Evolutionary conservation across 352 stramenopile genomes (phyloP), one percentile per base, ranked within the genome.

Genomic region (Globisporangium emineosum): DNA sequence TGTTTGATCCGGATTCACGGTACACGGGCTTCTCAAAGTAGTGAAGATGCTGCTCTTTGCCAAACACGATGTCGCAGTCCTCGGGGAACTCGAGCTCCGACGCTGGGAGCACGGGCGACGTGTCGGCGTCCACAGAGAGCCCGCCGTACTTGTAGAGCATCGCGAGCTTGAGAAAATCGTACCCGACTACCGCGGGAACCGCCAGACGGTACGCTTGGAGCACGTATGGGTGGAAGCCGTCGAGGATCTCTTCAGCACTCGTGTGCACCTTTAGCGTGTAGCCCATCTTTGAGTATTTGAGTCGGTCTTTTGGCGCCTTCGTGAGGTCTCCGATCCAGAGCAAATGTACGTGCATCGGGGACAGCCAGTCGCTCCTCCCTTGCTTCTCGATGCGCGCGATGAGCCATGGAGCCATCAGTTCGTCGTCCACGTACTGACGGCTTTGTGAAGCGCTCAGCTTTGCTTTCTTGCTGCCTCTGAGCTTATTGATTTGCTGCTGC

Each of bases 311-410:
- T 13, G 60, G 49, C 8, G 51, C 47, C 2, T 47, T 57, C 2
- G 30, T 27, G 33, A 67, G 21, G 33, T 67, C 59, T 21, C 60
- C 65, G 29, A 71, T 67, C 65, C 54, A 67, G n/a, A 71, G 15
- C 42, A 59, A 47, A 29, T 67, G 64, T 15, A 66, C 64, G 30
- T 65, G 59, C 59, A 50, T 27, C 15, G 43, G 58, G 21, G 30
- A 5, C n/a, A 50, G 7, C 25, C 47, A 59, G 35, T 60, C 49
- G 12, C 49, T 54, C 17, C 21, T 27, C 2, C 13, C 19, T 7
- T 29, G 47, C 32, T 19, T 51, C 21, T 58, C 17, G 59, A 65
- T 37, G n/a, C 30, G 32, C 17, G 29, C 59, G 17, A 50, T 65
- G 32, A 65, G 50, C 29, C 57, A 17, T 8, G 32, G 30, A 2